Percentiles rank a stretch among this genome's conserved stretches.
Evolutionary conservation across 2,329 filamentous ascomycete genomes (phyloP).

Genomic region (Sporothrix variecibatus): DNA sequence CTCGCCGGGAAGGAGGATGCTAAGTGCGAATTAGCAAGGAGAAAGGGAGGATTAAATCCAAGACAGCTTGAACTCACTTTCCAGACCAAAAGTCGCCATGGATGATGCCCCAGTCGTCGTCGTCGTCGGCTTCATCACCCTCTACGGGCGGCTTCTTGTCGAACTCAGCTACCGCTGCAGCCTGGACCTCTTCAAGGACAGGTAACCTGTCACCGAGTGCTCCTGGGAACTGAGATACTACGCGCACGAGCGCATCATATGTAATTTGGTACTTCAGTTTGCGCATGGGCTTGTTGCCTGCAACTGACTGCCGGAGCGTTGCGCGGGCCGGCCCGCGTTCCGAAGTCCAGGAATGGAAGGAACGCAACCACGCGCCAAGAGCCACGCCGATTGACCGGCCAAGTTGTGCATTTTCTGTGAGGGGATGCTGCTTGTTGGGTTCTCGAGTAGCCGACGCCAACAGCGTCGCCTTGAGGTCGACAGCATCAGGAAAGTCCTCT

Average conservation of each 20-base stretch:
- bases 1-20: neutral
- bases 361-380: neutral
- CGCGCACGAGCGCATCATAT: slow-evolving; percentile 40
- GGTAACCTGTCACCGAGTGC: neutral
- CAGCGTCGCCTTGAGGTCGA: slow-evolving; percentile 41
- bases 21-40: neutral
- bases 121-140: neutral
- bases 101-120: neutral
- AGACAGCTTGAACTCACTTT: neutral
- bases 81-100: slow-evolving; percentile 11
- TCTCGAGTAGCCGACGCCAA: slow-evolving; percentile 33
- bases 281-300: slow-evolving; percentile 40
- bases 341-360: slow-evolving; percentile 2
- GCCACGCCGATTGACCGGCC: neutral
- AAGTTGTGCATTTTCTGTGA: neutral
- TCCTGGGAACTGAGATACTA: slow-evolving; percentile 36
- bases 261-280: slow-evolving; percentile 43
- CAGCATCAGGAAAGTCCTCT: slow-evolving; percentile 40
- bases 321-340: neutral
- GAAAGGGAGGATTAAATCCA: neutral
- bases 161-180: neutral
- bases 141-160: neutral
- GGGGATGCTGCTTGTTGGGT: slow-evolving; percentile 18
- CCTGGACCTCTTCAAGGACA: neutral
- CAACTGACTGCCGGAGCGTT: slow-evolving; percentile 30